Conservation (phyloP, 1,284 basidiomycete genomes). For the Vanrija humicola region DNA sequence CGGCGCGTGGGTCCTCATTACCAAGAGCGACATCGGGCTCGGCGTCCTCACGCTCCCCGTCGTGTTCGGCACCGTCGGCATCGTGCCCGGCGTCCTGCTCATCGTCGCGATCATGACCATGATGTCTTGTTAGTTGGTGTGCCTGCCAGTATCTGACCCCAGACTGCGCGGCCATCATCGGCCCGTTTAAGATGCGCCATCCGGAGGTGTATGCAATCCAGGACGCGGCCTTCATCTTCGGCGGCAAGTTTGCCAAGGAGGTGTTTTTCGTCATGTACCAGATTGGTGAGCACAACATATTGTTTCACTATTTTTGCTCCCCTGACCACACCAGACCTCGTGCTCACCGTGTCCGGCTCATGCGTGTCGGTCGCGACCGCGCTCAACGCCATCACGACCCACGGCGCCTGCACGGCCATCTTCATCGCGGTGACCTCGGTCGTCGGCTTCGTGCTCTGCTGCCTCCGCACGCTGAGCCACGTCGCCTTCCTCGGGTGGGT, state of each 20-base stretch:
- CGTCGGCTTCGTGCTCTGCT: slow-evolving; percentile 13
- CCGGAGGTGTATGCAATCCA: slow-evolving; percentile 17
- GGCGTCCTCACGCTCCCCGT: slow-evolving; percentile 31
- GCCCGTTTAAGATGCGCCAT: slow-evolving; percentile 21
- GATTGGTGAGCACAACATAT: not conserved
- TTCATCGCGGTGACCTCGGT: slow-evolving; percentile 13
- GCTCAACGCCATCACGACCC: slow-evolving; percentile 9
- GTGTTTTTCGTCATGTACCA: not conserved
- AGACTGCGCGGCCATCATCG: slow-evolving; percentile 4
- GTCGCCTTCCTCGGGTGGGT: slow-evolving; percentile 38
- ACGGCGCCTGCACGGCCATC: slow-evolving; percentile 7
- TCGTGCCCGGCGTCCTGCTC: slow-evolving; percentile 30
- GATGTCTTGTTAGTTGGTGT: slow-evolving; percentile 14
- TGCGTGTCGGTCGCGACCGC: slow-evolving; percentile 15
- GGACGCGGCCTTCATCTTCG: slow-evolving; percentile 17
- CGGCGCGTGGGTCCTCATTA: slow-evolving; percentile 10
- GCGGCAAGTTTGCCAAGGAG: not conserved
- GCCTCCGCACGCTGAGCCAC: slow-evolving; percentile 14
- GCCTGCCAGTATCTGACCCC: not conserved
- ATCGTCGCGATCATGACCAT: slow-evolving; percentile 25
- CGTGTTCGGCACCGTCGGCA: slow-evolving; percentile 25
- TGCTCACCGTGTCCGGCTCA: slow-evolving; percentile 11
- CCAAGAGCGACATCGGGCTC: slow-evolving; percentile 30
- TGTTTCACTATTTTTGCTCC: not conserved
- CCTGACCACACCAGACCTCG: slow-evolving; percentile 7